Evolutionary conservation across 164 flowering plant species (phyloP), one percentile per base, ranked within the genome.

Genomic region (Tetrastigma voinierianum): DNA sequence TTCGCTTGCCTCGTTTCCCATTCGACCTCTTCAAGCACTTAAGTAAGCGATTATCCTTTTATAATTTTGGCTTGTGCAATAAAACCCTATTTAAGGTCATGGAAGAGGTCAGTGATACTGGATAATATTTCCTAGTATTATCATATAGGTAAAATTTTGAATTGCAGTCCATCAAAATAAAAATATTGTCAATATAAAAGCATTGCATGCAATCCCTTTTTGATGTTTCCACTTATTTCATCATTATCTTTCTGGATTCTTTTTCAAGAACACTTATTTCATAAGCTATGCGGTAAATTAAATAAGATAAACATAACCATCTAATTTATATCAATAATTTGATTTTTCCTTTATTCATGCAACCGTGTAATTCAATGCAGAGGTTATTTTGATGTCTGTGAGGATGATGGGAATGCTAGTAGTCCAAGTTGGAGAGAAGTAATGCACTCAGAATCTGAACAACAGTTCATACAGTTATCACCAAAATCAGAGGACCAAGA

Each of bases 21-120:
- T 80, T 48, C 82, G 84, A 69, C 95, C 99, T 71, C 82, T 92
- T 62, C 87, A 89, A 78, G 99, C 99, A 57, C 93, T 90, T 20
- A 92, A 92, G 99, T 92, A 89, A 53, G 82, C 40, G 66, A 51
- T 59, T 62, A 61, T 46, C 51, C 23, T 43, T 24, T 12, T 32
- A 16, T 52, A 12, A 46, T 2, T 51, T 40, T 59, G 49, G 55
- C n/a, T 32, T 32, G n/a, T n/a, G n/a, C n/a, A 47, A 47, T 47
- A 3, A 47, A 47, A 47, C 51, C 17, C 49, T 52, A 20, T 32
- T 40, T 64, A 47, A 51, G n/a, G 21, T 44, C 20, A 45, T n/a
- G 40, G 23, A 18, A 49, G 51, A 19, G 43, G 40, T 61, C 23
- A 16, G 20, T 24, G 32, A 1, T 44, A 32, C 46, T 16, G 54